Percentiles rank a stretch among this genome's conserved stretches.
These are phyloP conservation scores for Aureobasidium musti DNA, from an alignment of 2,329 filamentous ascomycete genomes.

Conservation along the genomic window DNA sequence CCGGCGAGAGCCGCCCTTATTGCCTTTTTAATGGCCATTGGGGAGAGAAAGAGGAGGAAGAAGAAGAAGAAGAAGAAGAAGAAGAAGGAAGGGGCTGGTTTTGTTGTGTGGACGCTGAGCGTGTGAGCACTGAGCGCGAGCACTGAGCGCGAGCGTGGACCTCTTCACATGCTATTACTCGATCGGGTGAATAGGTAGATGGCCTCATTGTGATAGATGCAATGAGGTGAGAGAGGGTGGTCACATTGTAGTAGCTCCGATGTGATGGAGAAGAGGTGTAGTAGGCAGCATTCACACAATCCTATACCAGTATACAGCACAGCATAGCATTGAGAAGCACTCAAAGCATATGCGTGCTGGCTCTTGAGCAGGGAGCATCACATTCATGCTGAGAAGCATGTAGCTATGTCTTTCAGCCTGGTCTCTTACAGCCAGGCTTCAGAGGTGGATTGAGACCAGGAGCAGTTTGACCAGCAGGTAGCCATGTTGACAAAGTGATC, in stretches of 20 bases:
- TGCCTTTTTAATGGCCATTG: neutral
- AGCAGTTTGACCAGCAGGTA: neutral
- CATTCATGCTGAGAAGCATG: neutral
- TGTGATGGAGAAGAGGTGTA: no score
- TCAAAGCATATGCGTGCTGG: neutral
- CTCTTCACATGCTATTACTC: neutral
- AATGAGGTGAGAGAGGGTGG: neutral
- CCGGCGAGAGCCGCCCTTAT: neutral
- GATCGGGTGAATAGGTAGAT: neutral
- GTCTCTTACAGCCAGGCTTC: neutral
- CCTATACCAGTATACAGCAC: neutral
- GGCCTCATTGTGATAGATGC: neutral
- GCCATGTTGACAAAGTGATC: neutral
- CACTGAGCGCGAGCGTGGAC: neutral
- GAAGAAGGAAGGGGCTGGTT: neutral
- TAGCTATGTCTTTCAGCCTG: neutral
- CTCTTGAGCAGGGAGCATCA: no score
- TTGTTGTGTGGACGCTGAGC: neutral
- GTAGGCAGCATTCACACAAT: neutral
- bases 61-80: no score
- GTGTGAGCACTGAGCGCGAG: neutral
- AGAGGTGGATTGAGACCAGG: neutral
- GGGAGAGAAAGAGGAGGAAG: neutral
- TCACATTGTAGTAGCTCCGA: neutral
- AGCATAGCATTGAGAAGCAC: neutral